Base-by-base conservation (phyloP, 345 rosid species). In the Citrus cavaleriei region DNA sequence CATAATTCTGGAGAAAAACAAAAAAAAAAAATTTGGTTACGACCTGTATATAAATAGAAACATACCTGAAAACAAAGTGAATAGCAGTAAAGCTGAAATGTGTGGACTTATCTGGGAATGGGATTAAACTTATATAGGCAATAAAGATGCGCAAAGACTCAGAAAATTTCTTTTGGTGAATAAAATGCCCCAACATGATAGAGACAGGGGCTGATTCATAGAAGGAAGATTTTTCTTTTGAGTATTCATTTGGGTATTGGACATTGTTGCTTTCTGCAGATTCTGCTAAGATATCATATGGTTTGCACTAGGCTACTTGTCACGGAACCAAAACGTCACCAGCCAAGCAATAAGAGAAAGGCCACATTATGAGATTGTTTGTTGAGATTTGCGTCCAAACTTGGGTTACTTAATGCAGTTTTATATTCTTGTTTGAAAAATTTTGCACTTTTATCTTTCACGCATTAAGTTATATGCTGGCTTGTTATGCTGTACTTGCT, bases 321-420 rank as follows among this genome's bases (percentile, higher is more conserved):
- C 70, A 38, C 32, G 71, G 51, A 62, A 85, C 90, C 92, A 85
- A 85, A 84, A 85, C 83, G 25, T 85, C 79, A 91, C 91, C 91
- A 71, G 90, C 86, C 79, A 79, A 28, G 60, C 68, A 78, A 21
- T 72, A 19, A 76, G 77, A 80, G 70, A 77, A 78, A 60, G 49
- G 75, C 40, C 59, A 37, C 68, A 18, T 55, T 40, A 0, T 13
- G 7, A 25, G 46, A 27, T 81, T 58, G 88, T 84, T 84, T 69
- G 87, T 82, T 80, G 80, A 76, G 82, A 86, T 87, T 84, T 87
- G 87, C 88, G 71, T 91, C 86, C 92, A 81, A 77, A 76, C 54
- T 61, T 79, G 70, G 79, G 74, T 77, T 83, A 7, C 81, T 75
- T 86, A 57, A 80, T 59, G 8, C 38, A 7, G 25, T 34, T 71